Evolutionary conservation across 805 yeast genomes (phyloP), one percentile per base, ranked within the genome.

Genomic region (Metschnikowia sp.): DNA sequence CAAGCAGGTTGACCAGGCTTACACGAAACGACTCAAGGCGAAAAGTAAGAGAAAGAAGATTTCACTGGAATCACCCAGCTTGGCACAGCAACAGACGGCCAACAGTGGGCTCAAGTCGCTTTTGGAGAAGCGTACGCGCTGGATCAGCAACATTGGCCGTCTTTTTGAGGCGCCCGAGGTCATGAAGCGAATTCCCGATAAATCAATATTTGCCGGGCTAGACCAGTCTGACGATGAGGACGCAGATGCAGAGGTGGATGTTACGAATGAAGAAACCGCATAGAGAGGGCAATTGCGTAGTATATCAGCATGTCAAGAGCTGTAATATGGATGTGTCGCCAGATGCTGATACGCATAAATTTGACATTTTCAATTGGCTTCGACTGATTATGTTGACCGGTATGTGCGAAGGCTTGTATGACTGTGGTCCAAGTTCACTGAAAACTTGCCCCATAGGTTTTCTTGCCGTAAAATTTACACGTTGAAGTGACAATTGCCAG

Each of bases 1-100:
- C 64, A 94, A 92, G 64, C 99, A 94, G 67, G 91, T 94, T 33
- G 99, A 94, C 63, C 97, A 88, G 64, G 91, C 96, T 18, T 94
- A 91, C 62, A 70, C 86, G 53, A 86, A 90, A 64, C 75, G 97
- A 50, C 77, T 86, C 47, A 82, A 90, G 57, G 88, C 83, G 8
- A 83, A 89, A 47, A 86, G 78, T 59, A 81, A 79, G 61, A 74
- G 79, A 55, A 82, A 82, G 68, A 84, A 83, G 68, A 67, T 31
- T 42, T 37, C 22, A 45, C 57, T 40, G 47, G 61, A 39, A 32
- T 56, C 57, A 19, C 50, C 57, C n/a, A 60, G 58, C 30, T 64
- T 69, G 7, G 67, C 72, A 6, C 79, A 82, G 57, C 89, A 82
- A 59, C 83, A 80, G 41, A 88, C 86, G 13, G 86, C 87, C 45